phyloP scores from a whole-genome alignment of 2,329 filamentous ascomycete species.

The Fusarium siculi region DNA sequence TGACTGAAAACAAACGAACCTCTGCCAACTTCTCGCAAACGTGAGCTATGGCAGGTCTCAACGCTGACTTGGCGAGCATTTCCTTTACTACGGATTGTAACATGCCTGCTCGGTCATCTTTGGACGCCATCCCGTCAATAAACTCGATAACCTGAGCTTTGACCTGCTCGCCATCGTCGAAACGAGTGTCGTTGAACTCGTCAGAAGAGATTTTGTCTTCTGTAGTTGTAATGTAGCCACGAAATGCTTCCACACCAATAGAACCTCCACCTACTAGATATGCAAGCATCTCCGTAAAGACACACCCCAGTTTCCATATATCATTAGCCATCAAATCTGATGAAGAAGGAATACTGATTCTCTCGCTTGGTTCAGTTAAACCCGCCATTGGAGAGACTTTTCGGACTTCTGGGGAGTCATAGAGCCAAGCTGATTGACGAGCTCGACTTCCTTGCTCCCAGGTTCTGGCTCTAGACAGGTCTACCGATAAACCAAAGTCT shows the following conservation, averaged over 20 bases:
- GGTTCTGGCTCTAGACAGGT: not conserved
- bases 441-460: not conserved
- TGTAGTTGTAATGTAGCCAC: not conserved
- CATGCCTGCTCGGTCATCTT: accelerated
- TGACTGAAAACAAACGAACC: accelerated
- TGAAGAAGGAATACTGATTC: not conserved
- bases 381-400: accelerated
- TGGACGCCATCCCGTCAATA: accelerated
- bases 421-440: not conserved
- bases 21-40: accelerated
- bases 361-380: accelerated
- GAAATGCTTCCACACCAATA: accelerated
- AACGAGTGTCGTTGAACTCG: accelerated
- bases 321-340: not conserved
- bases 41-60: not conserved
- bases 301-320: not conserved
- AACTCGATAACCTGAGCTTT: not conserved
- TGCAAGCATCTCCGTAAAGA: not conserved
- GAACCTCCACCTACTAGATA: not conserved
- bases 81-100: accelerated
- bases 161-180: not conserved
- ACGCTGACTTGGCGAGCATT: accelerated
- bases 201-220: not conserved
- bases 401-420: not conserved
- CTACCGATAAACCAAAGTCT: accelerated